These are phyloP conservation scores for Oryza meridionalis DNA, from an alignment of 176 grass and related monocot genomes.

Conservation along the genomic window DNA sequence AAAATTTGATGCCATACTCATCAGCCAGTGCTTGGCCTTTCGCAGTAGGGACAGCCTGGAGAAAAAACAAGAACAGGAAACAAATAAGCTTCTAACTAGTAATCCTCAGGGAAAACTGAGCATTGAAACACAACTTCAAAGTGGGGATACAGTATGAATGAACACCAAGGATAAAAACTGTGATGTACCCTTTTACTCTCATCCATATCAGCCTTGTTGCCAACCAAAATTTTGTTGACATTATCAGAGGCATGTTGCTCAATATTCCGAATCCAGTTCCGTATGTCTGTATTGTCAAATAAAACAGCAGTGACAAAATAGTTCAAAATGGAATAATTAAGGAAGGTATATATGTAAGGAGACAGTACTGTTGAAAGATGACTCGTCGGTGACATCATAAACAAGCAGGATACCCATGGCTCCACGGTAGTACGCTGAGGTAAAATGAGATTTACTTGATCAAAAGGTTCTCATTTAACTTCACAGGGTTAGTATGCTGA, in stretches of 20 bases:
- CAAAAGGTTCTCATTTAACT: neutral
- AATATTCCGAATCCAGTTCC: conserved; percentile 98
- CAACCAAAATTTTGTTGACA: conserved; percentile 95
- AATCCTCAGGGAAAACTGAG: neutral
- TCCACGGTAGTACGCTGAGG: conserved; percentile 91
- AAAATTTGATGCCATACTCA: conserved; percentile 97
- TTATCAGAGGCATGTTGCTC: conserved; percentile 99
- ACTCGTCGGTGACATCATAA: conserved; percentile 96
- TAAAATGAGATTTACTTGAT: conserved; percentile 36
- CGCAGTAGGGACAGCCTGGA: conserved; percentile 91
- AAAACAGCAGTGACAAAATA: conserved; percentile 15
- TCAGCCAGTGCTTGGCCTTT: conserved; percentile 95
- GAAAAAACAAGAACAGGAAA: conserved; percentile 14
- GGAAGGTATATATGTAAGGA: conserved; percentile 12
- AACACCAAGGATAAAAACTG: neutral
- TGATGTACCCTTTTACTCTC: conserved; percentile 85
- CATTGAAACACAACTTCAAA: conserved; percentile 11
- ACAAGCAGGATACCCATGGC: conserved; percentile 98
- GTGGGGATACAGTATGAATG: neutral
- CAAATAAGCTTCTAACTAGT: conserved; percentile 9
- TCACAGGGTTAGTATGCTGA: neutral
- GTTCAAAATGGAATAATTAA: conserved; percentile 27
- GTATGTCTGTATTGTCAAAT: conserved; percentile 61
- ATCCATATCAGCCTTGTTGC: conserved; percentile 98
- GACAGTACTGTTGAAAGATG: conserved; percentile 96